Conservation (phyloP, 192 early-diverging fungal species). For the Gamsiella multidivaricata region DNA sequence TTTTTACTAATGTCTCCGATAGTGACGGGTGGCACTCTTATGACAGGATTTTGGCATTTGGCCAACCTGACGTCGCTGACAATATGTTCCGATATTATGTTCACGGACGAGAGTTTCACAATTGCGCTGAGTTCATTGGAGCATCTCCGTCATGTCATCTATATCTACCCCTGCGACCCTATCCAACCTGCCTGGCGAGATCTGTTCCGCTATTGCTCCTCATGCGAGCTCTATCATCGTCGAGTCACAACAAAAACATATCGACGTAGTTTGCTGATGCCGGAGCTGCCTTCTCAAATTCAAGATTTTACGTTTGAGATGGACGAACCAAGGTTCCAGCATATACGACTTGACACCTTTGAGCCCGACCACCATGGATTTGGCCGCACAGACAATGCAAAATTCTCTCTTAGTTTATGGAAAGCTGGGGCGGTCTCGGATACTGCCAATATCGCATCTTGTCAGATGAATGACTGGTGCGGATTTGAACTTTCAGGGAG, state of each 20-base stretch:
- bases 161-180: conserved; percentile 30
- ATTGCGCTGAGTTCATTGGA: background rate
- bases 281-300: conserved; percentile 28
- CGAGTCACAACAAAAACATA: conserved; percentile 25
- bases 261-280: conserved; percentile 13
- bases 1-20: background rate
- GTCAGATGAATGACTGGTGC: background rate
- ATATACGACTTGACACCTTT: conserved; percentile 13
- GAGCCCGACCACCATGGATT: conserved; percentile 14
- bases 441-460: background rate
- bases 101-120: conserved; percentile 30
- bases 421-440: background rate
- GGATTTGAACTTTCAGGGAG: conserved; percentile 6
- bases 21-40: conserved; percentile 17
- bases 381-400: conserved; percentile 9
- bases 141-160: conserved; percentile 8
- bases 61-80: conserved; percentile 18
- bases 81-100: conserved; percentile 21
- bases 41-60: conserved; percentile 9
- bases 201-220: conserved; percentile 37
- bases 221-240: conserved; percentile 36
- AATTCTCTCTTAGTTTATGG: conserved; percentile 10
- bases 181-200: conserved; percentile 30
- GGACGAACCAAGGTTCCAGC: conserved; percentile 25
- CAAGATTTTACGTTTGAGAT: conserved; percentile 21